These are phyloP conservation scores for Cryomyces minteri DNA, from an alignment of 495 filamentous ascomycete genomes.

Conservation along the genomic window DNA sequence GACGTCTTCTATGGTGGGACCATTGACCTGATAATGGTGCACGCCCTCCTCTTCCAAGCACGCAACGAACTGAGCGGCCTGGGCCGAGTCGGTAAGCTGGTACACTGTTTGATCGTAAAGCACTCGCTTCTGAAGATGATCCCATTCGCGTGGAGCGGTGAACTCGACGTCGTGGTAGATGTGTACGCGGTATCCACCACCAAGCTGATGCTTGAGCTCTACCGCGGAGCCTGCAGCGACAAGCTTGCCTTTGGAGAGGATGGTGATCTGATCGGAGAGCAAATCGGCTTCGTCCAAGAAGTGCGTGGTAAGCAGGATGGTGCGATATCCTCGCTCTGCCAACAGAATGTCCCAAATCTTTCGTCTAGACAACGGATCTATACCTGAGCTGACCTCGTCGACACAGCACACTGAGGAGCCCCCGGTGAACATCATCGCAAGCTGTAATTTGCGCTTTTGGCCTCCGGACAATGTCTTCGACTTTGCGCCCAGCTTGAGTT, in stretches of 20 bases:
- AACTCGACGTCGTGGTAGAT: constrained; percentile 32
- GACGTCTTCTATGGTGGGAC: constrained; percentile 52
- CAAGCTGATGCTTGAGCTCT: constrained; percentile 18
- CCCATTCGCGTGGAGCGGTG: constrained; percentile 29
- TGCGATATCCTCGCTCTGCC: constrained; percentile 55
- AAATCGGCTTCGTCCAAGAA: constrained; percentile 24
- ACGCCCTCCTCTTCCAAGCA: constrained; percentile 35
- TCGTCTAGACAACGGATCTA: constrained; percentile 62
- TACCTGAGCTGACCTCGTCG: constrained; percentile 68
- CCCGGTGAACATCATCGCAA: constrained; percentile 86
- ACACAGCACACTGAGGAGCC: constrained; percentile 72
- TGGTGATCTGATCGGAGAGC: constrained; percentile 20
- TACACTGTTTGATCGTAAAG: constrained; percentile 54
- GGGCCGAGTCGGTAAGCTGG: constrained; percentile 38
- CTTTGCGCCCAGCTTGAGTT: constrained; percentile 43
- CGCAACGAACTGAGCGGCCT: constrained; percentile 47
- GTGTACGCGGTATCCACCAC: constrained; percentile 56
- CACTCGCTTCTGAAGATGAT: constrained; percentile 34
- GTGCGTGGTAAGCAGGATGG: constrained; percentile 68
- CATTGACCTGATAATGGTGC: constrained; percentile 21
- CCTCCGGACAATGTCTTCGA: constrained; percentile 63
- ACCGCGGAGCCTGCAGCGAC: constrained; percentile 17
- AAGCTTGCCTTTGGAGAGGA: constrained; percentile 19
- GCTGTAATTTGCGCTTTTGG: constrained; percentile 78
- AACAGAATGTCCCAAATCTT: constrained; percentile 87